phyloP scores from a whole-genome alignment of 2,329 filamentous ascomycete species.

The Alternaria solani region DNA sequence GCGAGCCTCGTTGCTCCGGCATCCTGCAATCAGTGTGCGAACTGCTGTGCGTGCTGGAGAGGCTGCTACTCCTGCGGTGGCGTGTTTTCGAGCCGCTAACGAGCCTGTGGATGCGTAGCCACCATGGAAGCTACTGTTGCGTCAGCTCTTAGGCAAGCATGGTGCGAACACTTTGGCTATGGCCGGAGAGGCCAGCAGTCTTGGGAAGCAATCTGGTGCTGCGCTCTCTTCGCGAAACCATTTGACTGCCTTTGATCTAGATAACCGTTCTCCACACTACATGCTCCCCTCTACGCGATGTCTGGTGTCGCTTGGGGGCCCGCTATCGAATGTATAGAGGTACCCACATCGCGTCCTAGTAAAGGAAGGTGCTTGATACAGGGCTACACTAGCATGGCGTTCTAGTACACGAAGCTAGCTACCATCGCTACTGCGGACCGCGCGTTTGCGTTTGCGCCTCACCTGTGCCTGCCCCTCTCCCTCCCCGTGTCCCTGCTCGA shows the following conservation, averaged over 20 bases:
- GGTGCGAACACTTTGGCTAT: not conserved
- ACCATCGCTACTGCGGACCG: too few relatives aligned
- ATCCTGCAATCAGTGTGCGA: not conserved
- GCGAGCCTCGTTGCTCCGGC: not conserved
- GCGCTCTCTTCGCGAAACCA: not conserved
- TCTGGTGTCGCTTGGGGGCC: not conserved
- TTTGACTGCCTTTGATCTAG: not conserved
- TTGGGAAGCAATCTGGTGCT: not conserved
- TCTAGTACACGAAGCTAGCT: too few relatives aligned
- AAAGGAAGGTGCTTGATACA: not conserved
- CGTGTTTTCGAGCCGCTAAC: not conserved
- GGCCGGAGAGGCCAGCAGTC: not conserved
- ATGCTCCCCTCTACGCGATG: not conserved
- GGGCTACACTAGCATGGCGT: not conserved
- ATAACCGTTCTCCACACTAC: not conserved
- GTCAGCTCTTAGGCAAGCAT: not conserved
- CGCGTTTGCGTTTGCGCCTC: too few relatives aligned
- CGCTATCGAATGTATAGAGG: not conserved
- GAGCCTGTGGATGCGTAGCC: not conserved
- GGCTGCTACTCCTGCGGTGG: not conserved
- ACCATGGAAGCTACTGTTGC: not conserved
- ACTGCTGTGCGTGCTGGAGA: not conserved
- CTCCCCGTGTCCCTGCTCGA: too few relatives aligned
- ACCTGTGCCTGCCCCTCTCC: too few relatives aligned
- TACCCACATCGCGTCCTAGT: not conserved